A percentile compares a stretch with the other conserved stretches of the same genome.
phyloP scores from a whole-genome alignment of 257 asterid genomes.

The Plantago elongata region DNA sequence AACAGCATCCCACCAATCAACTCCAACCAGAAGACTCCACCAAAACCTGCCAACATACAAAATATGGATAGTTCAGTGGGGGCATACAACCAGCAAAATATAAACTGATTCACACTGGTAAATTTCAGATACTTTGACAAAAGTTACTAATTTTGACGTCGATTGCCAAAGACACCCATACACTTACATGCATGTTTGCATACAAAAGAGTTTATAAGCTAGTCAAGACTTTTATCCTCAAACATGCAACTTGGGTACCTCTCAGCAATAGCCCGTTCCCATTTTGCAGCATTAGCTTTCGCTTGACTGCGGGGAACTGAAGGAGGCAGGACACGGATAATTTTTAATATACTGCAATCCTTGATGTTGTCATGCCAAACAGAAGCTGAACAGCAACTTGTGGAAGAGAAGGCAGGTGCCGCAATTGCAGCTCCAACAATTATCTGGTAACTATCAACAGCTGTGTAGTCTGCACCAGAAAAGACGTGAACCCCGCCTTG shows the following conservation, averaged over 20 bases:
- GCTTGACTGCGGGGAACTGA: constrained; percentile 68
- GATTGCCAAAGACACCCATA: no score
- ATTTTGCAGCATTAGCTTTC: constrained; percentile 70
- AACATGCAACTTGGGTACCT: constrained; percentile 43
- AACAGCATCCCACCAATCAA: constrained; percentile 99
- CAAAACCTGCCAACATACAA: constrained; percentile 63
- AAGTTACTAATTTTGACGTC: neutral
- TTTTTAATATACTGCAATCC: constrained; percentile 79
- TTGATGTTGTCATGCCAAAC: constrained; percentile 90
- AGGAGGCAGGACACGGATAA: constrained; percentile 91
- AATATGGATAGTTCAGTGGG: constrained; percentile 15
- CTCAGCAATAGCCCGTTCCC: constrained; percentile 99
- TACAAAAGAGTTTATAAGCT: no score
- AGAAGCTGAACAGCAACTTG: constrained; percentile 98
- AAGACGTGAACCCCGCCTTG: constrained; percentile 83
- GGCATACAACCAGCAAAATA: constrained; percentile 9
- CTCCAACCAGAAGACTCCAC: constrained; percentile 99
- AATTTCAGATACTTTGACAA: constrained; percentile 4
- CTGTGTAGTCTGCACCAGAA: constrained; percentile 70
- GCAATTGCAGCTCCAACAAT: constrained; percentile 92
- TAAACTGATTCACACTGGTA: constrained; percentile 17
- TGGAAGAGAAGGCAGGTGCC: constrained; percentile 95
- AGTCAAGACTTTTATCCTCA: no score
- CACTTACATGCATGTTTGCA: no score
- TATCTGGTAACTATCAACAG: constrained; percentile 77